These are phyloP conservation scores for Saksenaea vasiformis DNA, from an alignment of 371 early-diverging fungal genomes.

Conservation along the genomic window DNA sequence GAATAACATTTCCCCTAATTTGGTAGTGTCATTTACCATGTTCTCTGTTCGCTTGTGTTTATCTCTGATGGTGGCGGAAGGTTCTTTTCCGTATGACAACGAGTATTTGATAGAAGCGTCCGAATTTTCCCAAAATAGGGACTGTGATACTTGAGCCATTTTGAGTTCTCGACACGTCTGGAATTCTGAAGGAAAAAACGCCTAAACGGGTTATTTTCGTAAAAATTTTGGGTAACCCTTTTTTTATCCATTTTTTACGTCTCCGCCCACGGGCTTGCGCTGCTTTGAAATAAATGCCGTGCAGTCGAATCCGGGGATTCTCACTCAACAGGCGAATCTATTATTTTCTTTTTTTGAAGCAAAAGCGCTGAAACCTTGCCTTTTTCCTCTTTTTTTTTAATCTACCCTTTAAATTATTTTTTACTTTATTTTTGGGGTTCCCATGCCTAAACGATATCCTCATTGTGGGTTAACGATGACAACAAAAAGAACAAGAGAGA, in stretches of 20 bases:
- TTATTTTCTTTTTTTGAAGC: not conserved
- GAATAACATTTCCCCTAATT: constrained; percentile 1
- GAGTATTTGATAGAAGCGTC: not conserved
- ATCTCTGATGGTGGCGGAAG: not conserved
- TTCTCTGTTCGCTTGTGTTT: not conserved
- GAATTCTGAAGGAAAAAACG: not conserved
- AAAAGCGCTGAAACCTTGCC: not conserved
- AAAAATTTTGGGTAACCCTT: not conserved
- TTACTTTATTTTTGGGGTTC: not conserved
- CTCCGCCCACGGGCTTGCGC: not conserved
- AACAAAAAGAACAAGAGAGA: not conserved
- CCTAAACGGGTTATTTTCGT: not conserved
- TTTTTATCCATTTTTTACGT: not conserved
- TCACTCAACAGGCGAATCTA: not conserved
- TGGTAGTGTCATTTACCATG: not conserved
- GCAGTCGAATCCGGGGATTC: constrained; percentile 4
- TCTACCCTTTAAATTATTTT: not conserved
- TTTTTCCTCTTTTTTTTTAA: not conserved
- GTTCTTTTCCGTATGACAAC: constrained; percentile 3
- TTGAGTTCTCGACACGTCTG: constrained; percentile 1
- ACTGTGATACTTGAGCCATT: not conserved
- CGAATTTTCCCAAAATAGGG: constrained; percentile 5
- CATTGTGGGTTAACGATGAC: not conserved
- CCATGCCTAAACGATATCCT: too few species aligned
- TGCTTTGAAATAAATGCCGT: not conserved